phyloP scores from a whole-genome alignment of 768 basidiomycete genomes.

The Chalciporus sphaerocephalus region DNA sequence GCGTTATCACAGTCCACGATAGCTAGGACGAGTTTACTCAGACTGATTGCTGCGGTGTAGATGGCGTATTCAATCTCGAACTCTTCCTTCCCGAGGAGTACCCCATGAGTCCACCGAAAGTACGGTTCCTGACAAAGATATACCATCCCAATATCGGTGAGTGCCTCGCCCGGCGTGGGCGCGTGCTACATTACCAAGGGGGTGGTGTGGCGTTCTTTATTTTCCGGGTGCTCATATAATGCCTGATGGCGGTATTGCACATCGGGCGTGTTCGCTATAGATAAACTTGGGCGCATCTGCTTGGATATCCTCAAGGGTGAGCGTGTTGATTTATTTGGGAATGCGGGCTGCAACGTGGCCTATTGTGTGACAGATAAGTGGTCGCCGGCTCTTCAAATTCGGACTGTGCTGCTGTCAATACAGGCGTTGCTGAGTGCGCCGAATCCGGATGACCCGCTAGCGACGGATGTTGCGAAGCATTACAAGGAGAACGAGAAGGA shows the following conservation, averaged over 20 bases:
- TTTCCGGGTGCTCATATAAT: constrained; percentile 21
- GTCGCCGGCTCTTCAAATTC: constrained; percentile 98
- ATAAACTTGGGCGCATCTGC: constrained; percentile 98
- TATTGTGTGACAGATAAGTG: constrained; percentile 72
- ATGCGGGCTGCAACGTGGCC: not conserved
- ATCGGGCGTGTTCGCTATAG: constrained; percentile 37
- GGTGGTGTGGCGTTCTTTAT: constrained; percentile 13
- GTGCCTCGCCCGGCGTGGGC: constrained; percentile 27
- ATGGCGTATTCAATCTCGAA: constrained; percentile 92
- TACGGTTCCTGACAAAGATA: constrained; percentile 96
- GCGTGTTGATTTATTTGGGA: constrained; percentile 13
- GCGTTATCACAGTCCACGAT: constrained; percentile 25
- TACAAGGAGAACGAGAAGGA: constrained; percentile 97
- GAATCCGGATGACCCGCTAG: constrained; percentile 94
- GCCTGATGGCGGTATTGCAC: constrained; percentile 10
- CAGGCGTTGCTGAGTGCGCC: constrained; percentile 96
- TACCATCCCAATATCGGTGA: constrained; percentile 98
- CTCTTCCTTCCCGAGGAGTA: constrained; percentile 98
- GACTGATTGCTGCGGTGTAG: constrained; percentile 37
- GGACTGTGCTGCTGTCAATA: constrained; percentile 93
- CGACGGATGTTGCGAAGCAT: constrained; percentile 94
- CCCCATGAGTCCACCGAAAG: constrained; percentile 99
- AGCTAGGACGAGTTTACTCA: not conserved
- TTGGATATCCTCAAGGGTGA: constrained; percentile 94
- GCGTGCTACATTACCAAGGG: constrained; percentile 1